Conservation (phyloP, 768 basidiomycete species). For the Amylocystis lapponica region DNA sequence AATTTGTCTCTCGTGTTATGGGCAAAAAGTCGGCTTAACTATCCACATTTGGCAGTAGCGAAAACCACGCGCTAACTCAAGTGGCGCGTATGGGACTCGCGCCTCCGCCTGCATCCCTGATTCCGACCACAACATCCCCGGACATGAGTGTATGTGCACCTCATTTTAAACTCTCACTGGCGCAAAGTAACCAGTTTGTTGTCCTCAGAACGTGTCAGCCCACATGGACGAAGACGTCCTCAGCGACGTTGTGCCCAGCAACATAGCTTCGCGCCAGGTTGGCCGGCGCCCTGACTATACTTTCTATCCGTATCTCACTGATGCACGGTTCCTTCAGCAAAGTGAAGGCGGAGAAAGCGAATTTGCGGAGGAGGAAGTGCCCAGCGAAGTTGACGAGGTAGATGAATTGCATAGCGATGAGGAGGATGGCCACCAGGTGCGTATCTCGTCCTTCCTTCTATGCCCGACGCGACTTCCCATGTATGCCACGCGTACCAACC, state of each 20-base stretch:
- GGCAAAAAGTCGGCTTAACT: no score
- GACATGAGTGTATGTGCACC: neutral
- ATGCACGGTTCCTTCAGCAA: slow-evolving; percentile 32
- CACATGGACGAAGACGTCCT: slow-evolving; percentile 72
- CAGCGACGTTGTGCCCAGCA: slow-evolving; percentile 86
- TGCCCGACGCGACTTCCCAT: slow-evolving; percentile 8
- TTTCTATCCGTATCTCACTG: neutral
- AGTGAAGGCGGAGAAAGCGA: slow-evolving; percentile 77
- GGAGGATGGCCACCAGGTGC: slow-evolving; percentile 53
- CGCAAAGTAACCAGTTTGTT: neutral
- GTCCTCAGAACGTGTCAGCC: slow-evolving; percentile 6
- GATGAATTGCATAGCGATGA: slow-evolving; percentile 35
- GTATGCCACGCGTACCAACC: slow-evolving; percentile 9
- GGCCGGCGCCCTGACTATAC: slow-evolving; percentile 16
- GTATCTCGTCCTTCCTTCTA: slow-evolving; percentile 26
- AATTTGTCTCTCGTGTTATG: no score
- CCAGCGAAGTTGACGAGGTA: slow-evolving; percentile 26
- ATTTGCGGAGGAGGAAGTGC: slow-evolving; percentile 49
- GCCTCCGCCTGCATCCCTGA: neutral
- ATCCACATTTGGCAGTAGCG: no score
- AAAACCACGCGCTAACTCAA: no score
- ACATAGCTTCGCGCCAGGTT: slow-evolving; percentile 87
- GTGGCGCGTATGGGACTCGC: no score
- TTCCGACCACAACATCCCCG: neutral
- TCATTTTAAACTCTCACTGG: neutral